These are phyloP conservation scores for Saccharum spontaneum DNA, from an alignment of 176 grass and related monocot genomes.

Conservation along the genomic window DNA sequence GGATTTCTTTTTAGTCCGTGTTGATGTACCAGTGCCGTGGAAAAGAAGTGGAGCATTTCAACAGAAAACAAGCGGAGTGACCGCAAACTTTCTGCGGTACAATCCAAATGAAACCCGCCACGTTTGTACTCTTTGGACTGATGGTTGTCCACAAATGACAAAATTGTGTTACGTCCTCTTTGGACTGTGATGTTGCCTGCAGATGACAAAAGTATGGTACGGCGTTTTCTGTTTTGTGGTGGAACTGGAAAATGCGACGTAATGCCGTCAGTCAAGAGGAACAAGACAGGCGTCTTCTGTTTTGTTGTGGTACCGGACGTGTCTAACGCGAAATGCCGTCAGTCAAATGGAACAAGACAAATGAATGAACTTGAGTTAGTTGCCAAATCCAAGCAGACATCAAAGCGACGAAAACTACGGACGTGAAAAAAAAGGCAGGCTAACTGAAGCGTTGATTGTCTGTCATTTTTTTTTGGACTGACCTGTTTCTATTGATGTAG, in stretches of 20 bases:
- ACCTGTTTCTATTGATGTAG: too few relatives aligned
- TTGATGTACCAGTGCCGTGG: background rate
- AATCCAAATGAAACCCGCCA: background rate
- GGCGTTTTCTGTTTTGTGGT: background rate
- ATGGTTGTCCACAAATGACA: background rate
- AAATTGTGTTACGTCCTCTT: background rate
- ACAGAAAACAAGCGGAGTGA: background rate
- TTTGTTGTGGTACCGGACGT: background rate
- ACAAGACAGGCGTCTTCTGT: background rate
- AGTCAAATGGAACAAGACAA: slow-evolving; percentile 6
- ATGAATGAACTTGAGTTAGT: background rate
- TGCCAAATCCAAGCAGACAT: background rate
- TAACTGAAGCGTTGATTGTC: too few relatives aligned
- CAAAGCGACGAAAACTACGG: too few relatives aligned
- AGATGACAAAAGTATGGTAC: background rate
- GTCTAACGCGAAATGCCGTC: background rate
- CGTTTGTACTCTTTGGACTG: background rate
- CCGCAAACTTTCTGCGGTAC: background rate
- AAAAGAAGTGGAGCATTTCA: background rate
- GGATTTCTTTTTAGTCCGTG: too few relatives aligned
- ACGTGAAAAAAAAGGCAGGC: too few relatives aligned
- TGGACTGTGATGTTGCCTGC: background rate
- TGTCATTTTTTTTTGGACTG: too few relatives aligned
- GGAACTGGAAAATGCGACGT: background rate
- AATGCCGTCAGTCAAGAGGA: background rate